These are phyloP conservation scores for Decorospora gaudefroyi DNA, from an alignment of 2,329 filamentous ascomycete genomes.

Conservation along the genomic window DNA sequence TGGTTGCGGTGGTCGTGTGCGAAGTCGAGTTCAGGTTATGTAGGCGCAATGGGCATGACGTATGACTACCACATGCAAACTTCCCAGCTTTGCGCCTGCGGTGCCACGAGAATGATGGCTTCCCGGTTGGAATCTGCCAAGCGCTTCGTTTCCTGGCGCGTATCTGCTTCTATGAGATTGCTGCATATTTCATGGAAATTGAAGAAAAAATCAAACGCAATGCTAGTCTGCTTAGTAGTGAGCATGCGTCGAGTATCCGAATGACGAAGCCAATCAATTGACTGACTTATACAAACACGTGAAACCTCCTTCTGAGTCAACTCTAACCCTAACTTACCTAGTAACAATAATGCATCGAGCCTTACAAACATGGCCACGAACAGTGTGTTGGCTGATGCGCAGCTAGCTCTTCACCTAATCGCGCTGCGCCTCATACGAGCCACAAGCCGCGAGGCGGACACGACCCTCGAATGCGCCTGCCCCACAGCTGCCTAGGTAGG, in stretches of 20 bases:
- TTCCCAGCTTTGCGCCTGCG: conserved; percentile 14
- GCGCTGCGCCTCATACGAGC: conserved; percentile 28
- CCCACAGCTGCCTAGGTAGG: conserved; percentile 33
- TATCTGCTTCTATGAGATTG: too few species aligned
- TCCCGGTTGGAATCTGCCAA: conserved; percentile 2
- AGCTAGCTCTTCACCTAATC: conserved; percentile 17
- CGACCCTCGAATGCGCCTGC: conserved; percentile 30
- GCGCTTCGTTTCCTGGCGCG: conserved; percentile 1
- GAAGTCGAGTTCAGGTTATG: conserved; percentile 19
- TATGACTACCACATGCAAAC: conserved; percentile 19
- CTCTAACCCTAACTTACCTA: too few species aligned
- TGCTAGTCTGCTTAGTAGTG: too few species aligned
- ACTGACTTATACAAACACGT: too few species aligned
- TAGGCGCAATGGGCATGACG: conserved; percentile 22
- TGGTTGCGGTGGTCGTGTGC: conserved; percentile 2
- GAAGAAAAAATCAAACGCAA: too few species aligned
- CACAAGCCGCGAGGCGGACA: conserved; percentile 33
- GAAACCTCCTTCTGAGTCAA: too few species aligned
- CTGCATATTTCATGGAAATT: too few species aligned
- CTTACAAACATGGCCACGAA: conserved; percentile 13
- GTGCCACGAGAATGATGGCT: conserved; percentile 3
- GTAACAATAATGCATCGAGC: conserved; percentile 10
- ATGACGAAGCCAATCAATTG: too few species aligned
- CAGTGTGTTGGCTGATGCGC: conserved; percentile 5
- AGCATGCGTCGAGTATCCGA: too few species aligned